Evolutionary conservation across 1,139 yeast genomes (phyloP), one percentile per base, ranked within the genome.

Genomic region (Kodamaea ohmeri): DNA sequence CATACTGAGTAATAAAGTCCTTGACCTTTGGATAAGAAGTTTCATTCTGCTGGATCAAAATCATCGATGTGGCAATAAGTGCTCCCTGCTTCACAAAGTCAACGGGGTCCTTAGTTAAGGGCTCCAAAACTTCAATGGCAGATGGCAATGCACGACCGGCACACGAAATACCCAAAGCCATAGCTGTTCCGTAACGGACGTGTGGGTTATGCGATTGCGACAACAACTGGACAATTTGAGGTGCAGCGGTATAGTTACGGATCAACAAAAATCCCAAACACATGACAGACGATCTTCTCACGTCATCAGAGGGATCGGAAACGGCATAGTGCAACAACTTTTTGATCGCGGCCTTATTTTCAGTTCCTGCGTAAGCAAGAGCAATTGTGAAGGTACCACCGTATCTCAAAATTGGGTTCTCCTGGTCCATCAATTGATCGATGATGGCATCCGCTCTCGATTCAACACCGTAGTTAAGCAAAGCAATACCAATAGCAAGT

Each of bases 51-150:
- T 92, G 97, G 43, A 94, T 83, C 55, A 90, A 75, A 43, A 94
- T 79, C 96, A 92, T 85, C 5, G 98, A 78, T 45, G 88, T 71
- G 2, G 98, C 95, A 63, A 90, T 84, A 62, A 89, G 78, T 2
- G 98, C 97, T 50, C 97, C 97, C 65, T 92, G 98, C 60, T 97
- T 86, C 32, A 94, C 98, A 65, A 92, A 92, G 61, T 92, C 99
- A 35, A 89, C 95, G 1, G 96, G 81, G 63, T 92, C 99, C 55
- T 87, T 87, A 27, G 92, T 79, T 67, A 92, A 77, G 25, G 97
- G 96, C 63, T 88, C 96, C 50, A 92, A 73, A 16, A 94, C 89
- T 48, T 89, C 96, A 45, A 92, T 77, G 0, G 98, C 98, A 32
- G 92, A 82, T 39, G 84, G 80, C 41, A 86, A 68, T 4, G 90